These are phyloP conservation scores for Rhododendron mucronatum DNA, from an alignment of 148 eudicot genomes.

Conservation along the genomic window DNA sequence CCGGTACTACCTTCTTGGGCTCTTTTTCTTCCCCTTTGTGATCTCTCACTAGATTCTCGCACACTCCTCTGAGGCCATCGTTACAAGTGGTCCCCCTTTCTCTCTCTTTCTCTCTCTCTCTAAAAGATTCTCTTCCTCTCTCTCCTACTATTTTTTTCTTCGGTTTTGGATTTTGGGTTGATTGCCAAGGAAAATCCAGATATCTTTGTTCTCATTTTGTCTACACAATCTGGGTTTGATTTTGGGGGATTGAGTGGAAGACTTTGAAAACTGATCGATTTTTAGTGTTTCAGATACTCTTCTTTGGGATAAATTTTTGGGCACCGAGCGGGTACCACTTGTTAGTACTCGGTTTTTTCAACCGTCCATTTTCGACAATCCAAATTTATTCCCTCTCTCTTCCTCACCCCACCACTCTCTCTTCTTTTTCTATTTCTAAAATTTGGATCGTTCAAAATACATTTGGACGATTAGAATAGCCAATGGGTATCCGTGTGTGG, in stretches of 20 bases:
- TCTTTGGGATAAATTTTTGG: neutral
- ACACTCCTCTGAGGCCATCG: slow-evolving; percentile 10
- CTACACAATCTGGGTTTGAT: slow-evolving; percentile 14
- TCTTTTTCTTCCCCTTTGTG: slow-evolving; percentile 10
- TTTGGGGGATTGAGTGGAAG: slow-evolving; percentile 7
- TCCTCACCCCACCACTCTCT: too few species aligned
- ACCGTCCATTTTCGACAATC: too few species aligned
- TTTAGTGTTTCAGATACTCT: neutral
- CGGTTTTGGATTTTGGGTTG: slow-evolving; percentile 7
- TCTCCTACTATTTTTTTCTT: neutral
- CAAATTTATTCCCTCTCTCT: too few species aligned
- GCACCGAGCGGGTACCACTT: too few species aligned
- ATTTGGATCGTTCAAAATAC: too few species aligned
- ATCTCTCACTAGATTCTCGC: slow-evolving; percentile 32
- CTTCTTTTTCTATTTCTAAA: too few species aligned
- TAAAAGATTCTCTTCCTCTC: neutral
- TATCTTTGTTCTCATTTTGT: slow-evolving; percentile 16
- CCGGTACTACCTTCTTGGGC: neutral
- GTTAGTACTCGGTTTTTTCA: too few species aligned
- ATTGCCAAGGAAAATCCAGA: slow-evolving; percentile 15
- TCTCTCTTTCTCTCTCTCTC: neutral
- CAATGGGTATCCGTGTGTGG: fast-evolving
- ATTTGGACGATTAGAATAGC: too few species aligned
- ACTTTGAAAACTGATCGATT: slow-evolving; percentile 11
- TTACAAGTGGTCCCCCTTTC: slow-evolving; percentile 4